Conservation (phyloP, 1,139 yeast genomes). For the Magnusiomyces fungicola region DNA sequence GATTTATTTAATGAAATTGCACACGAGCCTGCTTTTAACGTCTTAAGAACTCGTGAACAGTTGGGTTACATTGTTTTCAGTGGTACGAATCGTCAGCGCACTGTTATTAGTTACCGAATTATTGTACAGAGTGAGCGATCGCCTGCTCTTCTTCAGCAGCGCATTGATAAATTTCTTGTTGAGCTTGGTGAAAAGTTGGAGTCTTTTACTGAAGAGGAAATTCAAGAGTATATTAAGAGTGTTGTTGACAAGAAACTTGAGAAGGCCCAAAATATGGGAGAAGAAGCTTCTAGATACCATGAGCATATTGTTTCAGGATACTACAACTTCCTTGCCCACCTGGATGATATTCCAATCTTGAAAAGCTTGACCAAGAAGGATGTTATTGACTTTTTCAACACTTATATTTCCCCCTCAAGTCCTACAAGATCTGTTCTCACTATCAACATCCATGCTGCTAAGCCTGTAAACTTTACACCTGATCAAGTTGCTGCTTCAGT, state of each 20-base stretch:
- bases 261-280: slow-evolving; percentile 67
- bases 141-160: slow-evolving; percentile 62
- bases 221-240: slow-evolving; percentile 60
- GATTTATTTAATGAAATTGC: slow-evolving; percentile 66
- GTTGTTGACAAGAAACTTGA: slow-evolving; percentile 58
- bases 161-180: slow-evolving; percentile 62
- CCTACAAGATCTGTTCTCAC: slow-evolving; percentile 42
- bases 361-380: slow-evolving; percentile 49
- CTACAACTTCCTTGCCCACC: slow-evolving; percentile 58
- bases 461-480: slow-evolving; percentile 23
- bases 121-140: slow-evolving; percentile 80
- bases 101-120: slow-evolving; percentile 71
- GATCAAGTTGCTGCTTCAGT: slow-evolving; percentile 20
- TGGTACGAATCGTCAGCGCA: slow-evolving; percentile 59
- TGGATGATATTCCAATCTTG: slow-evolving; percentile 51
- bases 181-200: slow-evolving; percentile 35
- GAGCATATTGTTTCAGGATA: slow-evolving; percentile 63
- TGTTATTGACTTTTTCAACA: slow-evolving; percentile 47
- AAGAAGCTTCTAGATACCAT: slow-evolving; percentile 66
- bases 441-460: slow-evolving; percentile 62
- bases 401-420: slow-evolving; percentile 39
- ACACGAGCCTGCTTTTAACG: slow-evolving; percentile 83
- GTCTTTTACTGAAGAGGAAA: slow-evolving; percentile 52
- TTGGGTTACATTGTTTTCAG: slow-evolving; percentile 86
- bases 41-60: slow-evolving; percentile 87